Evolutionary conservation across 1,139 yeast species (phyloP), one percentile per base, ranked within the genome.

Genomic region (Debaryomyces coudertii): DNA sequence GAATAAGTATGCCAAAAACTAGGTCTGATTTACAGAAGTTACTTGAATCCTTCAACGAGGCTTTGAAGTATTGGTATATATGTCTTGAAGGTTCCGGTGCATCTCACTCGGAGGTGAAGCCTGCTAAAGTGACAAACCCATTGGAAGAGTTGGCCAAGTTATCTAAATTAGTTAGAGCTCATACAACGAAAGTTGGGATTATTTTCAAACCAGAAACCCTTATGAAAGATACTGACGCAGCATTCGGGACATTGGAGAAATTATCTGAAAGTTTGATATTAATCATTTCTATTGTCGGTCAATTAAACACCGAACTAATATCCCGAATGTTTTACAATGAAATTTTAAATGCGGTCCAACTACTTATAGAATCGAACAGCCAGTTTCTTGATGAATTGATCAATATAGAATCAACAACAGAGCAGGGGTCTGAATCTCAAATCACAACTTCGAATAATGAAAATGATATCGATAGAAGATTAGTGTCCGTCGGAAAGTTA

Each of bases 111-210:
- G 38, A 60, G 18, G 56, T 69, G 42, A 57, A 65, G 44, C 53
- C 77, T 2, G 63, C 82, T 7, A 58, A 64, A 25, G 73, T 79
- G 3, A 57, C 55, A 5, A 57, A 69, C 11, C 85, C 90, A 9
- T 57, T 80, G 18, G 70, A 66, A 12, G 95, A 88, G 55, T 59
- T 87, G 23, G 62, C 60, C 8, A 89, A 88, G 58, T 62, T 86
- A 11, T 63, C 81, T 28, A 72, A 77, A 47, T 68, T 89, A 37
- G 71, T 85, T n/a, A 82, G 77, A 62, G 93, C 96, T 1, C 92
- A 87, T 61, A 74, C 86, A 1, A 88, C 96, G 2, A 88, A 87
- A 62, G 72, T 87, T 2, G 96, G 95, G 5, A 81, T 89, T 34
- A 79, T 89, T 1, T 85, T 83, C 64, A 81, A 83, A 54, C 87